A percentile compares a stretch with the other conserved stretches of the same genome.
Evolutionary conservation across 495 filamentous ascomycete genomes (phyloP).

Genomic region (Neurospora africana): DNA sequence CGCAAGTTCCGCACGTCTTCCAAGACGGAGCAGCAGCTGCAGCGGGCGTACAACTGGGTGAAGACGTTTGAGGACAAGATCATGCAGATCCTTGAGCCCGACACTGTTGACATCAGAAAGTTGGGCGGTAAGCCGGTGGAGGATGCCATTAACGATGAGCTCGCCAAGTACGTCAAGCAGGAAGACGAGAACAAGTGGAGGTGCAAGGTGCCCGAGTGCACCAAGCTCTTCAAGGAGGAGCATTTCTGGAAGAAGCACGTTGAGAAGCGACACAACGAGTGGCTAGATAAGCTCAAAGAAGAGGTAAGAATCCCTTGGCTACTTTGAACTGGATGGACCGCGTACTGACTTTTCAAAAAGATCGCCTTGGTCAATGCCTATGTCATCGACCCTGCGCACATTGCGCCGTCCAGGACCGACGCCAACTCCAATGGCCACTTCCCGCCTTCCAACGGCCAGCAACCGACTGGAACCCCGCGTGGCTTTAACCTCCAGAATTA

Average conservation of each 20-base stretch:
- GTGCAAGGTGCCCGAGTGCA: conserved; percentile 91
- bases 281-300: conserved; percentile 66
- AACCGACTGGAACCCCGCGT: conserved; percentile 74
- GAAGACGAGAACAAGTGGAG: conserved; percentile 94
- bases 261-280: conserved; percentile 89
- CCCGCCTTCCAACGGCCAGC: conserved; percentile 60
- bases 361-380: conserved; percentile 85
- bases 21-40: conserved; percentile 82
- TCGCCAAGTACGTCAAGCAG: conserved; percentile 82
- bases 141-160: conserved; percentile 76
- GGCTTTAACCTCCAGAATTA: conserved; percentile 77
- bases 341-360: conserved; percentile 31
- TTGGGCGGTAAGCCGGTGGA: conserved; percentile 82
- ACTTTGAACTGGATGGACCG: background rate
- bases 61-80: conserved; percentile 97
- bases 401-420: conserved; percentile 83
- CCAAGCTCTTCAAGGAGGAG: conserved; percentile 94
- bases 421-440: conserved; percentile 98
- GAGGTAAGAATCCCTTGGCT: conserved; percentile 52
- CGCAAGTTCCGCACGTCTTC: conserved; percentile 56
- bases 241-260: conserved; percentile 96
- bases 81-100: conserved; percentile 80
- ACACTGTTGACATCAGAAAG: conserved; percentile 73
- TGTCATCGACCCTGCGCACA: conserved; percentile 84
- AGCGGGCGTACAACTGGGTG: conserved; percentile 98